Percentiles rank a stretch among this genome's conserved stretches.
Conservation (phyloP, 345 rosid species). For the Brassica napus region Da-Ae NC_063445.1:58029501-58030000, state of each 20-base stretch:
- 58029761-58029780: neutral
- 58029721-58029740: constrained; percentile 17
- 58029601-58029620: constrained; percentile 4
- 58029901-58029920: neutral
- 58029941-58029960: neutral
- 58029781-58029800: constrained; percentile 15
- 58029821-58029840: neutral
- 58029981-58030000: neutral
- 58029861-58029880: neutral
- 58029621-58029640: neutral
- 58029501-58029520: neutral
- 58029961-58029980: neutral
- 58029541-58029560: neutral
- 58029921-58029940: neutral
- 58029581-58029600: neutral
- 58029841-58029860: neutral
- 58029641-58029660: constrained; percentile 19
- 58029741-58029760: constrained; percentile 12
- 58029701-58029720: constrained; percentile 45
- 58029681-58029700: constrained; percentile 32
- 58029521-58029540: neutral
- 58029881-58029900: neutral
- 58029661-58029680: constrained; percentile 42
- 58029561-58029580: neutral
- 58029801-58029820: neutral